Evolutionary conservation across 441 rosid genomes (phyloP).

Genomic region (Euphorbia celastroides): DNA sequence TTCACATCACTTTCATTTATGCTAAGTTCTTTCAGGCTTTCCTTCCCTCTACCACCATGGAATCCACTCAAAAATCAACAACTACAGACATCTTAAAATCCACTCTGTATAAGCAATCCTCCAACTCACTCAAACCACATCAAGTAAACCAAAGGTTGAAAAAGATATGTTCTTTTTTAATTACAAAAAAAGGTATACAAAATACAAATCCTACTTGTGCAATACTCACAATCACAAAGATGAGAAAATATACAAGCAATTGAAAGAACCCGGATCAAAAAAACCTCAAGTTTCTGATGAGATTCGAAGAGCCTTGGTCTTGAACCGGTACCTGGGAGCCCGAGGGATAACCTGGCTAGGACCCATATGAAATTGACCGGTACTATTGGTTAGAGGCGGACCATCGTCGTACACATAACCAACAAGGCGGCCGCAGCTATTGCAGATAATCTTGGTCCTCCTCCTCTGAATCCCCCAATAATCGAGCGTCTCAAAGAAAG

Average conservation of each 20-base stretch:
- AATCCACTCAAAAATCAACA: neutral
- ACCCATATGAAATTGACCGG: constrained; percentile 75
- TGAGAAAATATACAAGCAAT: neutral
- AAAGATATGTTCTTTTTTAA: neutral
- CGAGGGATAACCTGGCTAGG: constrained; percentile 90
- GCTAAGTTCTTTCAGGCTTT: too few species aligned
- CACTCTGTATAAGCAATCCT: neutral
- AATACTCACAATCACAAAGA: neutral
- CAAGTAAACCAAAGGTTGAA: neutral
- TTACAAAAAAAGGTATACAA: neutral
- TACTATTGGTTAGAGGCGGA: constrained; percentile 58
- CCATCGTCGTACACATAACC: constrained; percentile 90
- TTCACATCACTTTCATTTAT: neutral
- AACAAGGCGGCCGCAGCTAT: constrained; percentile 47
- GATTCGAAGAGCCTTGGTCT: constrained; percentile 60
- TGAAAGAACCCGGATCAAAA: neutral
- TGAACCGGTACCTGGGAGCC: constrained; percentile 73
- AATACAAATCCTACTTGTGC: neutral
- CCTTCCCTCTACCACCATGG: neutral
- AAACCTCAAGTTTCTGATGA: constrained; percentile 47
- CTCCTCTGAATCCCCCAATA: constrained; percentile 88
- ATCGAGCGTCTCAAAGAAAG: constrained; percentile 75
- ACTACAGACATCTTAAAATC: neutral
- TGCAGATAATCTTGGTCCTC: constrained; percentile 72
- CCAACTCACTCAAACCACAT: neutral